Conservation (phyloP, 108 stramenopile genomes). For the Conticribra weissflogii region DNA sequence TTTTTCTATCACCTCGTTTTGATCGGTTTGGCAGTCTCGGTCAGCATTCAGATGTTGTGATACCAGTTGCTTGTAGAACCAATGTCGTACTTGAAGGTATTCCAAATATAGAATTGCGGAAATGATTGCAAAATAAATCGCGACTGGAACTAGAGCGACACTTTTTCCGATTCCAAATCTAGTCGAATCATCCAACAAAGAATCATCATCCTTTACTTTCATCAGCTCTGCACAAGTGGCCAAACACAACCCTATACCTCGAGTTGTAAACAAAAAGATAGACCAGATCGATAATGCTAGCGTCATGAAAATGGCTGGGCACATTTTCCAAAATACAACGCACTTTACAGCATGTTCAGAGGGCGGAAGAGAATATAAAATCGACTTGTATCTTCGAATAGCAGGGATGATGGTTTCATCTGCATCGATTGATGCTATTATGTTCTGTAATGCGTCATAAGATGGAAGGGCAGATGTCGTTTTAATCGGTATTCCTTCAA, state of each 20-base stretch:
- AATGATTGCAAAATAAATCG: constrained; percentile 1
- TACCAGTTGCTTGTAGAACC: too few species aligned
- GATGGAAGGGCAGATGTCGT: constrained; percentile 14
- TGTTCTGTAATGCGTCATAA: constrained; percentile 25
- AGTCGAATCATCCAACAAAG: not conserved
- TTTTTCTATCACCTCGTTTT: too few species aligned
- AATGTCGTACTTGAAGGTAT: constrained; percentile 18
- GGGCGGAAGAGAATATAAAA: constrained; percentile 39
- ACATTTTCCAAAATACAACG: constrained; percentile 33
- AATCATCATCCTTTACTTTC: not conserved
- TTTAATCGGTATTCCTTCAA: not conserved
- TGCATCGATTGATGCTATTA: constrained; percentile 42
- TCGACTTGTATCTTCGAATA: constrained; percentile 29
- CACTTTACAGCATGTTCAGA: constrained; percentile 21
- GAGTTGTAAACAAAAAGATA: not conserved
- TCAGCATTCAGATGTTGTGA: too few species aligned
- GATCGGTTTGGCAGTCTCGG: not conserved
- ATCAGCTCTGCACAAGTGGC: constrained; percentile 1
- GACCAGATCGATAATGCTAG: constrained; percentile 1
- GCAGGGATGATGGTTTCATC: constrained; percentile 44
- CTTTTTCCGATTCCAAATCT: not conserved
- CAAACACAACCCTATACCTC: not conserved
- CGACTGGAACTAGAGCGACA: not conserved
- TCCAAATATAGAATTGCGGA: constrained; percentile 34
- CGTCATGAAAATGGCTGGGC: constrained; percentile 20